phyloP scores from a whole-genome alignment of 345 rosid species.

The Adansonia digitata region DNA sequence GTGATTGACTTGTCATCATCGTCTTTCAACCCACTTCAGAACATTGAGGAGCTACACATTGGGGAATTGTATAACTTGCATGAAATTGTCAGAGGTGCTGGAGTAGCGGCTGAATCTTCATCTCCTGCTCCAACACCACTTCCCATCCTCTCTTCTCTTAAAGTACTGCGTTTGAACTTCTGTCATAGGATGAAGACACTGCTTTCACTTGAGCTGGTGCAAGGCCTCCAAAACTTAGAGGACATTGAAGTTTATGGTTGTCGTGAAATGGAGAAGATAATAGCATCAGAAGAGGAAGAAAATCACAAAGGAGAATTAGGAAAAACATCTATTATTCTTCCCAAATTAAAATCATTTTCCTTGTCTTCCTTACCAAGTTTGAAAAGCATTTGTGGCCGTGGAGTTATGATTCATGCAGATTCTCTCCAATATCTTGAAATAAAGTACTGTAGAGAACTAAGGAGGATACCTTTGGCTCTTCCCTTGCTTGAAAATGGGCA shows the following conservation, averaged over 20 bases:
- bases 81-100: background rate
- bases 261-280: background rate
- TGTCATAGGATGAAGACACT: background rate
- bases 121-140: background rate
- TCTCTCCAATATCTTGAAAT: background rate
- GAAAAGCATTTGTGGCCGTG: background rate
- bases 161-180: fast-evolving
- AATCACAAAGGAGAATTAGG: background rate
- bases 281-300: background rate
- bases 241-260: background rate
- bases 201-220: no score
- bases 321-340: background rate
- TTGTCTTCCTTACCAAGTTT: background rate
- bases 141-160: background rate
- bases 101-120: background rate
- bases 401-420: background rate
- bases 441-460: background rate
- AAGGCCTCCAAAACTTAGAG: background rate
- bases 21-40: no score
- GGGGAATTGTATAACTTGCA: background rate
- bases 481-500: no score
- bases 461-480: slow-evolving; percentile 15
- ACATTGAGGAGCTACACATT: background rate
- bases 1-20: no score
- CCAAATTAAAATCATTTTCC: background rate